Evolutionary conservation across 2,329 filamentous ascomycete species (phyloP).

Genomic region (Emydomyces testavorans): DNA sequence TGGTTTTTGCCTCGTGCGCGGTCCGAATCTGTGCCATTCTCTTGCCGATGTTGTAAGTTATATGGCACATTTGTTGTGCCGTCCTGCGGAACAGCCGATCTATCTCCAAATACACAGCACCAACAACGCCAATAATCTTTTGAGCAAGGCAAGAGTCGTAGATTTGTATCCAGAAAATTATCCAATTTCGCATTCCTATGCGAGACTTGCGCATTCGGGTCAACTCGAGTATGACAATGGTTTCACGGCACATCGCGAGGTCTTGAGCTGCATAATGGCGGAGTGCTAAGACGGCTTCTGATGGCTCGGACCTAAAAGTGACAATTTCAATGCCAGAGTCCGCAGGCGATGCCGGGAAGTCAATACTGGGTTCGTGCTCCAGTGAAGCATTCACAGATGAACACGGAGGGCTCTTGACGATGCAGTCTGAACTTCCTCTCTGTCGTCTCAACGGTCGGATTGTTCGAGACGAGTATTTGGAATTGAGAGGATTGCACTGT

Average conservation of each 20-base stretch:
- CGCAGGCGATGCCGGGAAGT: neutral
- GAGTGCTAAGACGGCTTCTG: slow-evolving; percentile 15
- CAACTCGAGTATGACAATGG: slow-evolving; percentile 23
- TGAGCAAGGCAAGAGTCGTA: slow-evolving; percentile 19
- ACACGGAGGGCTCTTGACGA: neutral
- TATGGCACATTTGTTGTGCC: slow-evolving; percentile 20
- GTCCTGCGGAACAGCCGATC: slow-evolving; percentile 22
- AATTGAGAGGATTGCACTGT: slow-evolving; percentile 1
- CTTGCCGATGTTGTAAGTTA: slow-evolving; percentile 19
- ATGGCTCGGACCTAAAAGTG: slow-evolving; percentile 4
- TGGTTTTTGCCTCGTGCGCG: slow-evolving; percentile 18
- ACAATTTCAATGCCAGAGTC: neutral
- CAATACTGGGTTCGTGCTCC: neutral
- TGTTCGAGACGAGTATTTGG: neutral
- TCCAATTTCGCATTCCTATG: slow-evolving; percentile 22
- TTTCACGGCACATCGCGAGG: slow-evolving; percentile 21
- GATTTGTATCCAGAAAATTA: slow-evolving; percentile 23
- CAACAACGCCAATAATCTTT: slow-evolving; percentile 13
- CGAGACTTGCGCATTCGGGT: slow-evolving; percentile 25
- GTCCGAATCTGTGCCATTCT: slow-evolving; percentile 17
- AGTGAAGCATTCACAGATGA: neutral
- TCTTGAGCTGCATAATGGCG: slow-evolving; percentile 20
- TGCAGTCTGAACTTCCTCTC: neutral
- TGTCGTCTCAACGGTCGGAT: neutral
- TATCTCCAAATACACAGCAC: slow-evolving; percentile 16